Conservation (phyloP, 257 asterid species). For the Capsicum chinense region DNA sequence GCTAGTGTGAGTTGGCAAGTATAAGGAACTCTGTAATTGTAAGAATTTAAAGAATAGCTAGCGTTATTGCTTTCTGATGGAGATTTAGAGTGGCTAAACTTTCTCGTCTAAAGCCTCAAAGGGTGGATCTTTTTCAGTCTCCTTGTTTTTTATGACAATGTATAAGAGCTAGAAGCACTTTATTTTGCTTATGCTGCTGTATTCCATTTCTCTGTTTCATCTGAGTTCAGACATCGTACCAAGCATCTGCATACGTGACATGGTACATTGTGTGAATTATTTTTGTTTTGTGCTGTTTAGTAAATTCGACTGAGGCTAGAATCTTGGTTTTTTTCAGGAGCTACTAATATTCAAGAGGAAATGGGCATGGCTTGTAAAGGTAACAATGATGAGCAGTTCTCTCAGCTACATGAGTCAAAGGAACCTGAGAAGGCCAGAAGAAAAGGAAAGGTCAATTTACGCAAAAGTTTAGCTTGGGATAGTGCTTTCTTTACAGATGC, state of each 20-base stretch:
- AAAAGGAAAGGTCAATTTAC: conserved; percentile 74
- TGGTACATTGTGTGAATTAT: not conserved
- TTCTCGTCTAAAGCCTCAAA: not conserved
- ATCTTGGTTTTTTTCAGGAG: conserved; percentile 35
- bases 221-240: not conserved
- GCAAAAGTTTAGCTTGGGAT: conserved; percentile 97
- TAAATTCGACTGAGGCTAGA: conserved; percentile 33
- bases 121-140: not conserved
- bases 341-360: conserved; percentile 41
- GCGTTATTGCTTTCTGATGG: not conserved
- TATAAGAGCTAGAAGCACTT: not conserved
- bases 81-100: not conserved
- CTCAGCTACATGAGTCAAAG: conserved; percentile 56
- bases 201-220: not conserved
- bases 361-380: conserved; percentile 32
- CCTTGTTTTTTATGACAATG: not conserved
- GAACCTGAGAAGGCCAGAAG: conserved; percentile 56
- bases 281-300: conserved; percentile 41
- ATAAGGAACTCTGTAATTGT: not conserved
- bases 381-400: conserved; percentile 43
- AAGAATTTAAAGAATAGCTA: not conserved
- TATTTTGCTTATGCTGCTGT: not conserved
- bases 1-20: too few relatives aligned
- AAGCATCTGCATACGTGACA: not conserved
- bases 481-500: conserved; percentile 93